phyloP scores from a whole-genome alignment of 306 rosid genomes.

The Alnus rubra region DNA sequence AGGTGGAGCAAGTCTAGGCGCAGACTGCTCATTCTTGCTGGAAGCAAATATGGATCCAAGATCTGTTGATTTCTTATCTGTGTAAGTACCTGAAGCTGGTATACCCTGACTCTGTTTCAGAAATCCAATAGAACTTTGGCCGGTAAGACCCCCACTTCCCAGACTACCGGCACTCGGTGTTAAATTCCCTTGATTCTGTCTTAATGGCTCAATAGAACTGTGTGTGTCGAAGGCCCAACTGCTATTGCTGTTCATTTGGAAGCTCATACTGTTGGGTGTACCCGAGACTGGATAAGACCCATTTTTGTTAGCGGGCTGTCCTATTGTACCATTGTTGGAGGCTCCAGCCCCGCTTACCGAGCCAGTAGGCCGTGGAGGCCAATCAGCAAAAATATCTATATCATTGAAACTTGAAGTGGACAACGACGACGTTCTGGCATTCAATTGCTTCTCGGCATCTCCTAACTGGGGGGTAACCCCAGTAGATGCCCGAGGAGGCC shows the following conservation, averaged over 20 bases:
- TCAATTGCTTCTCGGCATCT: slow-evolving; percentile 54
- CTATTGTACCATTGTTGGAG: slow-evolving; percentile 58
- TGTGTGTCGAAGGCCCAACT: slow-evolving; percentile 59
- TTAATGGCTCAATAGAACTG: slow-evolving; percentile 37
- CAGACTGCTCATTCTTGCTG: slow-evolving; percentile 62
- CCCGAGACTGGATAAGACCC: slow-evolving; percentile 52
- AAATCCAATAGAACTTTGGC: slow-evolving; percentile 61
- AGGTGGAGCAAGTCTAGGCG: slow-evolving; percentile 90
- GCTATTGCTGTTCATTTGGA: slow-evolving; percentile 39
- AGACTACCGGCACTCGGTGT: slow-evolving; percentile 37
- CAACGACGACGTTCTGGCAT: slow-evolving; percentile 53
- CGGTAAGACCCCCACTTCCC: slow-evolving; percentile 37
- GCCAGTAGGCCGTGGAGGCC: slow-evolving; percentile 90
- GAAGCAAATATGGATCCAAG: slow-evolving; percentile 82
- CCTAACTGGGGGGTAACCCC: slow-evolving; percentile 45
- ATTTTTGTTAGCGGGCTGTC: slow-evolving; percentile 39
- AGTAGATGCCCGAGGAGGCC: slow-evolving; percentile 79
- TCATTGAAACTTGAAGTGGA: slow-evolving; percentile 60
- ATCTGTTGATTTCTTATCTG: slow-evolving; percentile 55
- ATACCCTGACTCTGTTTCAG: slow-evolving; percentile 57
- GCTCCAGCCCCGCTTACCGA: slow-evolving; percentile 47
- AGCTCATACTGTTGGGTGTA: slow-evolving; percentile 55
- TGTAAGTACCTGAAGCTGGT: slow-evolving; percentile 41
- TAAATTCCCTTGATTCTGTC: slow-evolving; percentile 53
- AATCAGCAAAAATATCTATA: slow-evolving; percentile 85